These are phyloP conservation scores for Lachnellula hyalina DNA, from an alignment of 2,329 filamentous ascomycete genomes.

Conservation along the genomic window DNA sequence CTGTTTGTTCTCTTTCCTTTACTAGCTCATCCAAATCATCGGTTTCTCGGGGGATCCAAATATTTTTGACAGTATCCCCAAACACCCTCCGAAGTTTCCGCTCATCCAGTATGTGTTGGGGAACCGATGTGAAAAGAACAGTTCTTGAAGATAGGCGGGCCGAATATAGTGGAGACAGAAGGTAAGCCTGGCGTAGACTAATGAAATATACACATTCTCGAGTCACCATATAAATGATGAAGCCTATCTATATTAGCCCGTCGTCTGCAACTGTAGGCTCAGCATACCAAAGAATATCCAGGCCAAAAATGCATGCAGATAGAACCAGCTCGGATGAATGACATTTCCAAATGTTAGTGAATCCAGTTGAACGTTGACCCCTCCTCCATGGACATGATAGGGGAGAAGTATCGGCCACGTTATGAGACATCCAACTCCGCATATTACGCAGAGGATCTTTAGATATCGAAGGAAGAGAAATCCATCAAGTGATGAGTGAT, in stretches of 20 bases:
- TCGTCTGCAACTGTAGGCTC: neutral
- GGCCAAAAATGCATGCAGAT: slow-evolving; percentile 55
- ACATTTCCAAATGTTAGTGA: slow-evolving; percentile 57
- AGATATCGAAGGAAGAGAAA: slow-evolving; percentile 62
- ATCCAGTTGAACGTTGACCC: slow-evolving; percentile 48
- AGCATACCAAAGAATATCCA: slow-evolving; percentile 53
- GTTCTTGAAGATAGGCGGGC: slow-evolving; percentile 61
- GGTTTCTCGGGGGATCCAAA: slow-evolving; percentile 58
- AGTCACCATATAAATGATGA: slow-evolving; percentile 62
- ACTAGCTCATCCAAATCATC: slow-evolving; percentile 56
- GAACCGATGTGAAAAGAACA: slow-evolving; percentile 63
- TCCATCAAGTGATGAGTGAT: slow-evolving; percentile 61
- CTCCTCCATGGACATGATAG: slow-evolving; percentile 57
- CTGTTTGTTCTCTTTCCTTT: slow-evolving; percentile 51
- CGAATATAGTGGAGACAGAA: slow-evolving; percentile 59
- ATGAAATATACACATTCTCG: slow-evolving; percentile 64
- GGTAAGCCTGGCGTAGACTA: slow-evolving; percentile 63
- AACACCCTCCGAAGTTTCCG: slow-evolving; percentile 54
- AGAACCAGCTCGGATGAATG: slow-evolving; percentile 44
- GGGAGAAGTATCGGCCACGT: slow-evolving; percentile 63
- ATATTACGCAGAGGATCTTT: slow-evolving; percentile 55
- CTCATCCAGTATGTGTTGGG: slow-evolving; percentile 52
- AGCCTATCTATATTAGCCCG: slow-evolving; percentile 32
- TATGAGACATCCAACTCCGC: slow-evolving; percentile 54
- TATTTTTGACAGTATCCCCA: slow-evolving; percentile 54